phyloP scores from a whole-genome alignment of 768 basidiomycete genomes.

The Pholiota molesta region DNA sequence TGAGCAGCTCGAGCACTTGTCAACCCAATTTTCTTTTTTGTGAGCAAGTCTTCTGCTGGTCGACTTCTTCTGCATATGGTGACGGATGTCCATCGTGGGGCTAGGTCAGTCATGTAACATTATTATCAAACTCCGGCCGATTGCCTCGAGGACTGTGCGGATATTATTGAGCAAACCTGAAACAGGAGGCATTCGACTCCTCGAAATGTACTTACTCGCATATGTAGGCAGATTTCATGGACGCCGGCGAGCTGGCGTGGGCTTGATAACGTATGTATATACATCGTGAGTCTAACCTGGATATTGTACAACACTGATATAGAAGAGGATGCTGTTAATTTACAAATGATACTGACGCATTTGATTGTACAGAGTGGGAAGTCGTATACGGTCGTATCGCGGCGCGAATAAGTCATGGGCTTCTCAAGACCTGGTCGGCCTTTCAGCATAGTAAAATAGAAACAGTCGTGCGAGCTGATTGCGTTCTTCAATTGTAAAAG shows the following conservation, averaged over 20 bases:
- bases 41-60: background rate
- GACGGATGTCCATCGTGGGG: background rate
- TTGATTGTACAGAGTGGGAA: conserved; percentile 2
- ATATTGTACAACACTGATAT: background rate
- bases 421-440: background rate
- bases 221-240: conserved; percentile 8
- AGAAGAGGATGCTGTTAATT: conserved; percentile 1
- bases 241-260: conserved; percentile 3
- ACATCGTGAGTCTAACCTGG: background rate
- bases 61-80: background rate
- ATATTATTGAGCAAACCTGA: conserved; percentile 26
- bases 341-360: conserved; percentile 4
- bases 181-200: conserved; percentile 21
- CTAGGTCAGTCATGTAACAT: background rate
- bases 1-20: background rate
- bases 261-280: conserved; percentile 2
- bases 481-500: background rate
- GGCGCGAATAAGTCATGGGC: background rate
- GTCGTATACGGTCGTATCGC: background rate
- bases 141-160: conserved; percentile 16
- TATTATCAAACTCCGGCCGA: background rate
- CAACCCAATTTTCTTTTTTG: too few species aligned
- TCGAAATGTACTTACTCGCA: conserved; percentile 15
- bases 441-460: background rate
- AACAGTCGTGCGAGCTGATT: conserved; percentile 9